Percentiles rank a stretch among this genome's conserved stretches.
Conservation (phyloP, 495 filamentous ascomycete species). For the Melanomma pulvis-pyrius region DNA sequence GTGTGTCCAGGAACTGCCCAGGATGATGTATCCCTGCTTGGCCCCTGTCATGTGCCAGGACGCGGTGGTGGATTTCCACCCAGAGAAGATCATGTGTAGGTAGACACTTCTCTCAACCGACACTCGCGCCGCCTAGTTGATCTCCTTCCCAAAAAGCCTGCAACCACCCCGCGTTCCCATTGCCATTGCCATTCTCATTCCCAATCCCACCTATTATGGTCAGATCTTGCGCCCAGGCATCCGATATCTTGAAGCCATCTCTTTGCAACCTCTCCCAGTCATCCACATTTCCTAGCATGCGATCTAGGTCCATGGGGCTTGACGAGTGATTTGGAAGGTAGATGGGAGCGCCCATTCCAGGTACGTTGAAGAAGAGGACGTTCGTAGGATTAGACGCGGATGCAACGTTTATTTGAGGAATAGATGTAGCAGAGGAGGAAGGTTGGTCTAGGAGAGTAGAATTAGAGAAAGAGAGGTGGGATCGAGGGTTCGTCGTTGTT, state of each 20-base stretch:
- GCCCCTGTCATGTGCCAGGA: no score
- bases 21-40: no score
- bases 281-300: constrained; percentile 26
- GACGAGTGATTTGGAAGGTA: constrained; percentile 4
- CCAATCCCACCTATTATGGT: not conserved
- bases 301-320: constrained; percentile 34
- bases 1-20: no score
- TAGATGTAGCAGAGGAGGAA: not conserved
- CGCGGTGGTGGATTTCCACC: no score
- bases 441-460: not conserved
- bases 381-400: constrained; percentile 19
- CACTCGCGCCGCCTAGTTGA: not conserved
- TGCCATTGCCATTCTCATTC: not conserved
- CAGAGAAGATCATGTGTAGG: no score
- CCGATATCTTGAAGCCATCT: constrained; percentile 36
- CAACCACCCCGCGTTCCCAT: not conserved
- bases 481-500: not conserved
- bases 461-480: not conserved
- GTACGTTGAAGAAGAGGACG: constrained; percentile 42
- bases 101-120: not conserved
- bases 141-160: not conserved
- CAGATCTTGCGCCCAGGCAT: constrained; percentile 26
- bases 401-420: not conserved
- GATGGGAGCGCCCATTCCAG: constrained; percentile 38
- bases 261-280: constrained; percentile 34